These are phyloP conservation scores for Fusarium nygamai DNA, from an alignment of 2,329 filamentous ascomycete species.

Conservation along the genomic window DNA sequence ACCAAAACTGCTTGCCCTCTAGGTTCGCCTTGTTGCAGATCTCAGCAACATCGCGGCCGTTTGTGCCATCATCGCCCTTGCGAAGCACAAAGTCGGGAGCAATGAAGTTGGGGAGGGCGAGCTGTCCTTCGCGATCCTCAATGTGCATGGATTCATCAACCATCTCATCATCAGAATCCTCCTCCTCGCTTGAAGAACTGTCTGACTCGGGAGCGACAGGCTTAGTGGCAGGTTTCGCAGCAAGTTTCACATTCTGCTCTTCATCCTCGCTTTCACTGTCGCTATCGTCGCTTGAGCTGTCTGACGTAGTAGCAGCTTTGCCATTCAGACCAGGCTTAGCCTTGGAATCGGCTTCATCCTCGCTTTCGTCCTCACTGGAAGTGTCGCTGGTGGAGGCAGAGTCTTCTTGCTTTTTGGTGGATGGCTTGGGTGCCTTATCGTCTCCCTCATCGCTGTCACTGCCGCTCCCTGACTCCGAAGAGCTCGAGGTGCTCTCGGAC, in stretches of 20 bases:
- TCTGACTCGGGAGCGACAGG: slow-evolving; percentile 23
- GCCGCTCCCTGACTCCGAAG: slow-evolving; percentile 44
- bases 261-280: slow-evolving; percentile 41
- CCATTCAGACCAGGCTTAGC: slow-evolving; percentile 34
- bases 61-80: slow-evolving; percentile 53
- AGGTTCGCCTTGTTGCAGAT: slow-evolving; percentile 68
- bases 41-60: slow-evolving; percentile 58
- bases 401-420: slow-evolving; percentile 18
- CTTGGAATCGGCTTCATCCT: slow-evolving; percentile 35
- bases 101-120: slow-evolving; percentile 57
- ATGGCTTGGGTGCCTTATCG: slow-evolving; percentile 25
- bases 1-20: slow-evolving; percentile 80
- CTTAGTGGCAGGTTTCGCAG: slow-evolving; percentile 23
- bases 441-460: slow-evolving; percentile 45
- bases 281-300: slow-evolving; percentile 40
- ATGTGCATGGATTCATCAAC: slow-evolving; percentile 54
- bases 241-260: slow-evolving; percentile 26
- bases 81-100: slow-evolving; percentile 64
- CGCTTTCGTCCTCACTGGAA: slow-evolving; percentile 44
- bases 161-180: slow-evolving; percentile 46
- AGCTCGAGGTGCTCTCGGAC: slow-evolving; percentile 39
- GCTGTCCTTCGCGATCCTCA: slow-evolving; percentile 47
- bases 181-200: slow-evolving; percentile 40
- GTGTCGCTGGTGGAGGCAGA: slow-evolving; percentile 40
- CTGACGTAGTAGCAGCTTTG: slow-evolving; percentile 18